phyloP scores from a whole-genome alignment of 2,329 filamentous ascomycete genomes.

The Colletotrichum sp. region DNA sequence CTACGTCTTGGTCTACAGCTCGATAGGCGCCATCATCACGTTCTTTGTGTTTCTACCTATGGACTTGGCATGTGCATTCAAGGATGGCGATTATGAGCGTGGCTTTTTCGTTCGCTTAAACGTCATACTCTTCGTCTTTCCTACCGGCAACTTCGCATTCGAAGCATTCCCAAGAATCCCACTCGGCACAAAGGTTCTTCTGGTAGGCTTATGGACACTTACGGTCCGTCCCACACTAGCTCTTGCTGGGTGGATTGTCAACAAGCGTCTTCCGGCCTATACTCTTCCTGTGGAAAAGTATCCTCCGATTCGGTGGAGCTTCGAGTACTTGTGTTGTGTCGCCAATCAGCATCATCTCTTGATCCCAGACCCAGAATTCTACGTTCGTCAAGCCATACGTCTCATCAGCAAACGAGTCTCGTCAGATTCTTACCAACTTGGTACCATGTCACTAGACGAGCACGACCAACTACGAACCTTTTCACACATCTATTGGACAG shows the following conservation, averaged over 20 bases:
- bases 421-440: accelerated
- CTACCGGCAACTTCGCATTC: not conserved
- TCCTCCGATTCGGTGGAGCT: not conserved
- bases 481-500: not conserved
- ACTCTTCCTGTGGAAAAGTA: not conserved
- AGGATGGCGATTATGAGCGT: no score
- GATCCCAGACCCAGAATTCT: accelerated
- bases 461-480: accelerated
- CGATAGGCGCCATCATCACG: not conserved
- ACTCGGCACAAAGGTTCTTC: accelerated
- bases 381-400: not conserved
- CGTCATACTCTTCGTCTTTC: accelerated
- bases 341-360: not conserved
- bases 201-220: accelerated
- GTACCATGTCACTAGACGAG: accelerated
- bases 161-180: not conserved
- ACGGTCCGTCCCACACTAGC: accelerated
- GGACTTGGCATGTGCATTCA: not conserved
- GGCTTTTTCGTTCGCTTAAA: accelerated
- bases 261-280: not conserved
- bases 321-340: not conserved
- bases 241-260: not conserved
- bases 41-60: not conserved
- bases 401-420: accelerated
- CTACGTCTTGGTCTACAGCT: not conserved